phyloP scores from a whole-genome alignment of 116 monocot genomes.

The Dioscorea cayenensis region DNA sequence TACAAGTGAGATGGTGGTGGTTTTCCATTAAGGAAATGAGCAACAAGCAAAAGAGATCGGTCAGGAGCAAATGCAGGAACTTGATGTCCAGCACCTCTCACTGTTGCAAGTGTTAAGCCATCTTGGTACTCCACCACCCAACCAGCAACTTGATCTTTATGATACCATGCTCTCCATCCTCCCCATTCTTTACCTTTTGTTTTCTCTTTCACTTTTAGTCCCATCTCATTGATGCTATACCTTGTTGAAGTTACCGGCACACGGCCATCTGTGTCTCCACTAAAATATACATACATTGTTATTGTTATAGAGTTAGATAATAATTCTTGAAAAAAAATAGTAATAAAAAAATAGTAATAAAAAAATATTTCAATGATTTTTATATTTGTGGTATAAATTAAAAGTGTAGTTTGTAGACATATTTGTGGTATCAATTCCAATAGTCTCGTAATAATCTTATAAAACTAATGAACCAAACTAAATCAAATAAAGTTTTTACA shows the following conservation, averaged over 20 bases:
- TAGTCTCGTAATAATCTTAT: too few relatives aligned
- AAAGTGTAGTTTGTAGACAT: too few relatives aligned
- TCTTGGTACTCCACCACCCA: constrained; percentile 78
- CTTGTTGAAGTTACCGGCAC: constrained; percentile 68
- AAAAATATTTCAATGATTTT: too few relatives aligned
- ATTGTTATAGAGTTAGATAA: too few relatives aligned
- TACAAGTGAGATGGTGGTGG: constrained; percentile 32
- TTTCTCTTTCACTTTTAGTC: not conserved
- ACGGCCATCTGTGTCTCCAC: constrained; percentile 62
- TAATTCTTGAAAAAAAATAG: too few relatives aligned
- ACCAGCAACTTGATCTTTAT: constrained; percentile 57
- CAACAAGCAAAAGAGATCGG: constrained; percentile 46
- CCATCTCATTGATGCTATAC: constrained; percentile 52
- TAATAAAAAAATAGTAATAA: too few relatives aligned
- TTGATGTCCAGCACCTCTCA: constrained; percentile 86
- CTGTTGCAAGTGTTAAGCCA: constrained; percentile 62
- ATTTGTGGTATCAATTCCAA: too few relatives aligned
- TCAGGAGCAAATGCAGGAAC: constrained; percentile 68
- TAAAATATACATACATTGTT: not conserved
- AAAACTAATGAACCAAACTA: too few relatives aligned
- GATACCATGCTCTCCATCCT: constrained; percentile 52
- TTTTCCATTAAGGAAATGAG: constrained; percentile 53
- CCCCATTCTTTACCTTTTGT: not conserved
- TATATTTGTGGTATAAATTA: too few relatives aligned
- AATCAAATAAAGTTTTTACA: too few relatives aligned